Conservation (phyloP, 2,329 filamentous ascomycete species). For the Botrytis squamosa region DNA sequence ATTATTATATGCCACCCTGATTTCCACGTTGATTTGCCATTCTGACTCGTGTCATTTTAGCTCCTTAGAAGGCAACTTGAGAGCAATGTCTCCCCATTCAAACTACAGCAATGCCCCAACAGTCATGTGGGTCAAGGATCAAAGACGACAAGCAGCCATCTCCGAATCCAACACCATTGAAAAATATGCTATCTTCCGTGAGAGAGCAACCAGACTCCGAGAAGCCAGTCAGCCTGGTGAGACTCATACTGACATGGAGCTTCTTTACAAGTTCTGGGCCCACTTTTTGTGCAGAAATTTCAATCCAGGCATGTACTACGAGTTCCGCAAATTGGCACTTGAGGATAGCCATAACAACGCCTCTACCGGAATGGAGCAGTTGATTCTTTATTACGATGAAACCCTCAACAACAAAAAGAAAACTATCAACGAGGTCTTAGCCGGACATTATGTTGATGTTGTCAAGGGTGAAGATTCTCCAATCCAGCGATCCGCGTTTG, state of each 20-base stretch:
- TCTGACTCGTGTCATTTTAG: slow-evolving; percentile 25
- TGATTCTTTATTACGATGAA: slow-evolving; percentile 65
- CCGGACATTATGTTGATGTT: slow-evolving; percentile 54
- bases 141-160: slow-evolving; percentile 38
- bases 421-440: slow-evolving; percentile 52
- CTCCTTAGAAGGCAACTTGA: slow-evolving; percentile 32
- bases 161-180: slow-evolving; percentile 40
- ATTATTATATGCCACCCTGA: slow-evolving; percentile 15
- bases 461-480: slow-evolving; percentile 48
- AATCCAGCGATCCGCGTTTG: slow-evolving; percentile 47
- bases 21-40: not conserved
- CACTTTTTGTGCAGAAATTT: slow-evolving; percentile 72
- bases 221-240: slow-evolving; percentile 40
- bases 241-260: slow-evolving; percentile 57
- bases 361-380: slow-evolving; percentile 57
- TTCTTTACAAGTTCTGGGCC: slow-evolving; percentile 73
- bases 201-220: slow-evolving; percentile 44
- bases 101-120: slow-evolving; percentile 34
- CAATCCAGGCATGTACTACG: slow-evolving; percentile 72
- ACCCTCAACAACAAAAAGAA: slow-evolving; percentile 50
- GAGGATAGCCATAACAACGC: slow-evolving; percentile 58
- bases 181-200: slow-evolving; percentile 42
- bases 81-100: slow-evolving; percentile 29
- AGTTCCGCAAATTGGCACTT: slow-evolving; percentile 66
- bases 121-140: slow-evolving; percentile 43